These are phyloP conservation scores for Alternaria infectoria DNA, from an alignment of 2,329 filamentous ascomycete genomes.

Conservation along the genomic window DNA sequence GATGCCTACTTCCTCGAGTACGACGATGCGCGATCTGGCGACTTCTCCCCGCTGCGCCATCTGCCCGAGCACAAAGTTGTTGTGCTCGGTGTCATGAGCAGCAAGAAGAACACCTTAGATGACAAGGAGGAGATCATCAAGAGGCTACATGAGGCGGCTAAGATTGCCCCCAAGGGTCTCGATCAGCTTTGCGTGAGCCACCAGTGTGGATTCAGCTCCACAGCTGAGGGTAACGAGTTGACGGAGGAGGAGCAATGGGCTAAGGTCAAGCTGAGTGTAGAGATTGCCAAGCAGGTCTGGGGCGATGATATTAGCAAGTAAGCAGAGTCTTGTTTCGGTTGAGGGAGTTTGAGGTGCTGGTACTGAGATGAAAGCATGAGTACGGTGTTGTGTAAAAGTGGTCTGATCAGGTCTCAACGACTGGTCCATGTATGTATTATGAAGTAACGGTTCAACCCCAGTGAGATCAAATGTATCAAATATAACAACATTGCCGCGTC, in stretches of 20 bases:
- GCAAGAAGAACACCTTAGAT: conserved; percentile 65
- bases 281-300: conserved; percentile 65
- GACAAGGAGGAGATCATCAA: conserved; percentile 52
- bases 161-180: conserved; percentile 59
- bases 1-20: conserved; percentile 67
- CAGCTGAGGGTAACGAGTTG: conserved; percentile 63
- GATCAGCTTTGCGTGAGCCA: conserved; percentile 64
- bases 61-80: conserved; percentile 62
- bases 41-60: conserved; percentile 62
- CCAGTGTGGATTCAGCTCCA: conserved; percentile 65
- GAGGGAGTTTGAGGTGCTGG: not conserved
- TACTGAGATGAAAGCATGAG: not conserved
- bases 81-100: conserved; percentile 62
- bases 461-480: not conserved
- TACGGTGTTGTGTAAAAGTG: not conserved
- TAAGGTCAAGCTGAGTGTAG: conserved; percentile 61
- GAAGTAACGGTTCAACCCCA: conserved; percentile 1
- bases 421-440: not conserved
- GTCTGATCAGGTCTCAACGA: not conserved
- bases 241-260: conserved; percentile 65
- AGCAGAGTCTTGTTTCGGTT: not conserved
- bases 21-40: conserved; percentile 62
- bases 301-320: conserved; percentile 52
- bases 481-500: not conserved
- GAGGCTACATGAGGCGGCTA: conserved; percentile 46